phyloP scores from a whole-genome alignment of 2,329 filamentous ascomycete genomes.

The Pestalotiopsis fici region DNA sequence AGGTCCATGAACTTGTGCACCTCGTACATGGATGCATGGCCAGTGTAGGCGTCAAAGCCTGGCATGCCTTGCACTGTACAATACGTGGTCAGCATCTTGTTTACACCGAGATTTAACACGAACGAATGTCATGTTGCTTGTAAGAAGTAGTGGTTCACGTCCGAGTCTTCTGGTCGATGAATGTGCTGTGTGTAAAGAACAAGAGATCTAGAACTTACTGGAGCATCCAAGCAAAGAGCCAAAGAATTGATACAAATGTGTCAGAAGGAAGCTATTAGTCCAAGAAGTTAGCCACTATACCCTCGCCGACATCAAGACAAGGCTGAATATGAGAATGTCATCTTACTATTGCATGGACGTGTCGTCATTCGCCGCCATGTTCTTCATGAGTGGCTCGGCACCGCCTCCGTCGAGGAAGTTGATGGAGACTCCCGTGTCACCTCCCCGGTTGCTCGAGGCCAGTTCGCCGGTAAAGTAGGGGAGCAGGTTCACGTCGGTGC shows the following conservation, averaged over 20 bases:
- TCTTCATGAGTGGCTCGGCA: conserved; percentile 54
- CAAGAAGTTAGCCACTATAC: background rate
- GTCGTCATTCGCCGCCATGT: conserved; percentile 52
- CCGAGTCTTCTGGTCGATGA: too few relatives aligned
- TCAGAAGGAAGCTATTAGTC: conserved; percentile 51
- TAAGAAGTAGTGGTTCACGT: too few relatives aligned
- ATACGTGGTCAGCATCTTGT: too few relatives aligned
- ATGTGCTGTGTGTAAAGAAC: too few relatives aligned
- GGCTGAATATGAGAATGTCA: conserved; percentile 5
- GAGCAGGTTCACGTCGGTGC: conserved; percentile 53
- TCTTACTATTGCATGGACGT: conserved; percentile 58
- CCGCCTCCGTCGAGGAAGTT: conserved; percentile 65
- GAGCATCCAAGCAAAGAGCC: conserved; percentile 59
- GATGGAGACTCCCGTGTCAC: conserved; percentile 43
- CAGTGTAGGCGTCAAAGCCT: conserved; percentile 51
- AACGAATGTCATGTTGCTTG: too few relatives aligned
- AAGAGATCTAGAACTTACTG: too few relatives aligned
- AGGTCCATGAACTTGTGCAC: conserved; percentile 64
- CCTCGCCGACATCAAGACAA: background rate
- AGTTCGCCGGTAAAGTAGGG: conserved; percentile 61
- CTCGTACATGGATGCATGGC: conserved; percentile 47
- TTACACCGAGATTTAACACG: too few relatives aligned
- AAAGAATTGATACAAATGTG: conserved; percentile 64
- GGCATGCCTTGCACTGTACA: conserved; percentile 48
- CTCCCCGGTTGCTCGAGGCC: conserved; percentile 53